Percentiles rank a stretch among this genome's conserved stretches.
Evolutionary conservation across 331 rosid species (phyloP).

Genomic region (Prunus yedoensis): DNA sequence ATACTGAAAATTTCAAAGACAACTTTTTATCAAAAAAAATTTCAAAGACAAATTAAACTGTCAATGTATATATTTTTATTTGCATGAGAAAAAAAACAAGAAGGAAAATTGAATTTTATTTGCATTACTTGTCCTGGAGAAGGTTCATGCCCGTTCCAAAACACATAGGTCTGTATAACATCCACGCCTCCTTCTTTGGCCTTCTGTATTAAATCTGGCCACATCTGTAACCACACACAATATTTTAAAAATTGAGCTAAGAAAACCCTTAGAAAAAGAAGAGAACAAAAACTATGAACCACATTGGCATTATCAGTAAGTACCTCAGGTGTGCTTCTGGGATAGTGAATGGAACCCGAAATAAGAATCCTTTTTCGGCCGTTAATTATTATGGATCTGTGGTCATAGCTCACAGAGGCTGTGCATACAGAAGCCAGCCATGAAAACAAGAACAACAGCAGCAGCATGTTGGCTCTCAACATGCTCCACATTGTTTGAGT

Average conservation of each 20-base stretch:
- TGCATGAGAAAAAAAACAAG: background rate
- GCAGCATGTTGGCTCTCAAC: slow-evolving; percentile 4
- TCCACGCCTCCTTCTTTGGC: slow-evolving; percentile 99
- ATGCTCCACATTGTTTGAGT: slow-evolving; percentile 38
- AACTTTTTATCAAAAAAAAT: background rate
- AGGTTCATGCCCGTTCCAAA: slow-evolving; percentile 98
- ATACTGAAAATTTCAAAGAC: slow-evolving; percentile 45
- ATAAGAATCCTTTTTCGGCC: slow-evolving; percentile 72
- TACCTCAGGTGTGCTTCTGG: slow-evolving; percentile 95
- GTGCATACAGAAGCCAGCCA: slow-evolving; percentile 46
- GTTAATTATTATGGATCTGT: slow-evolving; percentile 65
- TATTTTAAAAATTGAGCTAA: background rate
- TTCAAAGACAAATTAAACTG: background rate
- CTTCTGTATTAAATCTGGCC: slow-evolving; percentile 91
- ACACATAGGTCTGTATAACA: slow-evolving; percentile 96
- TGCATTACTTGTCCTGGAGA: slow-evolving; percentile 69
- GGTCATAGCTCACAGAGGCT: slow-evolving; percentile 79
- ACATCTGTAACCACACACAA: slow-evolving; percentile 64
- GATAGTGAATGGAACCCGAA: slow-evolving; percentile 95
- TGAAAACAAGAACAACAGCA: slow-evolving; percentile 32
- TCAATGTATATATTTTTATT: slow-evolving; percentile 10
- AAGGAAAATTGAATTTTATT: background rate
- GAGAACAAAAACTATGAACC: slow-evolving; percentile 20
- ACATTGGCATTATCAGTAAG: slow-evolving; percentile 24
- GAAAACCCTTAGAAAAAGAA: too few species aligned